Percentiles rank a stretch among this genome's conserved stretches.
Evolutionary conservation across 352 stramenopile species (phyloP).

Genomic region (Pelagophyceae sp.): DNA sequence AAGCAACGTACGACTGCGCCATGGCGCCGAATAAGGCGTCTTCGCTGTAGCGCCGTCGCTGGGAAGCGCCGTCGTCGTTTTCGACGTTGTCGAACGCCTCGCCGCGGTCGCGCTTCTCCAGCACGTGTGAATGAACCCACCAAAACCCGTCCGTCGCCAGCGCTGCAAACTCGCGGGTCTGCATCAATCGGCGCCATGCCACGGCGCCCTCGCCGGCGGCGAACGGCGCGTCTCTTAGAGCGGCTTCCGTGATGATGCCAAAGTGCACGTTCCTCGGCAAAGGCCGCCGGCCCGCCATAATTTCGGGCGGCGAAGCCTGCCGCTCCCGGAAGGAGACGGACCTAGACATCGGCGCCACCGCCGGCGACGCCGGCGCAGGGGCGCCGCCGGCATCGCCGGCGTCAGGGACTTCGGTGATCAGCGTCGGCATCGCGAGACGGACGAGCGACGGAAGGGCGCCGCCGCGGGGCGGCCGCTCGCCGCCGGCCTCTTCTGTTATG

Average conservation of each 20-base stretch:
- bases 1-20: not conserved
- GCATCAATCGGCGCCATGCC: not conserved
- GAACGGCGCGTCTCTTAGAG: not conserved
- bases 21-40: not conserved
- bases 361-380: no score
- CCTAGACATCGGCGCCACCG: not conserved
- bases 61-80: not conserved
- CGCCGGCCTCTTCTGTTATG: no score
- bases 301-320: not conserved
- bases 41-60: not conserved
- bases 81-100: not conserved
- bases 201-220: not conserved
- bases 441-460: no score
- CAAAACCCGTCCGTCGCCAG: not conserved
- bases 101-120: not conserved
- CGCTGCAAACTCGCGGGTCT: not conserved
- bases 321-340: not conserved
- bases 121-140: not conserved
- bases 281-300: not conserved
- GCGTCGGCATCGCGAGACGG: not conserved
- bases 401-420: not conserved
- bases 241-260: not conserved
- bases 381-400: not conserved
- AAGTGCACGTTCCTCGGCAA: not conserved
- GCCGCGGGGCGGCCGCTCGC: no score